phyloP scores from a whole-genome alignment of 2,329 filamentous ascomycete genomes.

The Rachicladosporium sp. region DNA sequence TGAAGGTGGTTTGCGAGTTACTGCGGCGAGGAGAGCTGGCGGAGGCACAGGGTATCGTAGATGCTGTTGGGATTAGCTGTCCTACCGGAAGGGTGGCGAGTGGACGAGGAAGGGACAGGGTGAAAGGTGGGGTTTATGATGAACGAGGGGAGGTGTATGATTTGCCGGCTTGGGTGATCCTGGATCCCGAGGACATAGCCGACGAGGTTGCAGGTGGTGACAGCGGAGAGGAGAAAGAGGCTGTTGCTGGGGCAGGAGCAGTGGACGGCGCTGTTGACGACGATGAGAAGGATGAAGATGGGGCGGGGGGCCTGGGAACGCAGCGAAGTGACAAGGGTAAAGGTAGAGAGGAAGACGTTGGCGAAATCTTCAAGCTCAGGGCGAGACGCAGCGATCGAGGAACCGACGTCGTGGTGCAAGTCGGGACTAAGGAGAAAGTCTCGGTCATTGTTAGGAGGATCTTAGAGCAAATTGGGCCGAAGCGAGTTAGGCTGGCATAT shows the following conservation, averaged over 20 bases:
- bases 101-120: slow-evolving; percentile 10
- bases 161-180: slow-evolving; percentile 33
- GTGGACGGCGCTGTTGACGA: slow-evolving; percentile 7
- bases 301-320: slow-evolving; percentile 1
- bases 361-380: slow-evolving; percentile 20
- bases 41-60: slow-evolving; percentile 64
- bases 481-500: slow-evolving; percentile 61
- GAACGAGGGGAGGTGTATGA: slow-evolving; percentile 31
- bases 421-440: slow-evolving; percentile 42
- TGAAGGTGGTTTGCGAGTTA: slow-evolving; percentile 55
- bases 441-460: slow-evolving; percentile 51
- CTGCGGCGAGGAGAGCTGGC: slow-evolving; percentile 43
- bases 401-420: slow-evolving; percentile 24
- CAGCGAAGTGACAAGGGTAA: slow-evolving; percentile 20
- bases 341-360: slow-evolving; percentile 20
- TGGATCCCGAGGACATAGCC: slow-evolving; percentile 28
- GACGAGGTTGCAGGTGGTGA: slow-evolving; percentile 4
- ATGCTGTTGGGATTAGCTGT: slow-evolving; percentile 52
- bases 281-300: slow-evolving; percentile 12
- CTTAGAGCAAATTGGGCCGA: slow-evolving; percentile 46
- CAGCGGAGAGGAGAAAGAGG: no score
- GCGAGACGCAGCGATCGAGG: slow-evolving; percentile 27
- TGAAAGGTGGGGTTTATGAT: slow-evolving; percentile 31
- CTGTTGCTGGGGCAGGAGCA: no score
- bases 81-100: slow-evolving; percentile 26